Percentiles rank a stretch among this genome's conserved stretches.
phyloP scores from a whole-genome alignment of 371 early-diverging fungal genomes.

The Mortierella sp. region DNA sequence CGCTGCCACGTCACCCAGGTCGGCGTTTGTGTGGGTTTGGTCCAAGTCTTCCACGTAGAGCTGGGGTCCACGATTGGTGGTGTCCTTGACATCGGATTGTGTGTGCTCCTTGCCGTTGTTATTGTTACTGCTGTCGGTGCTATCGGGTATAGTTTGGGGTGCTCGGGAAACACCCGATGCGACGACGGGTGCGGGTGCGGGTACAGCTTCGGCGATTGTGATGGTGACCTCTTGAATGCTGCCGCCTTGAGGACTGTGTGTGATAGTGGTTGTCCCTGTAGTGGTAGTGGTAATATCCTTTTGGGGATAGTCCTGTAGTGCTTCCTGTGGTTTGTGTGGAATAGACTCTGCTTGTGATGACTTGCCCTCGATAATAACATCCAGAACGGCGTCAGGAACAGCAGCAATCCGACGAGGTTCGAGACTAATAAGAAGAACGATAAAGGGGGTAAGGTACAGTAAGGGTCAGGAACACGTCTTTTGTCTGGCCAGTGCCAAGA shows the following conservation, averaged over 20 bases:
- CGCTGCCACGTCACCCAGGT: not conserved
- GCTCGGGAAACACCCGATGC: not conserved
- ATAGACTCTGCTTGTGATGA: not conserved
- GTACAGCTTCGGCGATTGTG: not conserved
- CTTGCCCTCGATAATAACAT: conserved; percentile 1
- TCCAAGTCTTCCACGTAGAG: not conserved
- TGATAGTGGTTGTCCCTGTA: not conserved
- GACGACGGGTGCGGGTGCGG: not conserved
- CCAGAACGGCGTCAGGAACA: not conserved
- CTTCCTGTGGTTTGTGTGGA: not conserved
- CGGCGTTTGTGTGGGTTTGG: not conserved
- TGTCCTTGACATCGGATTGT: not conserved
- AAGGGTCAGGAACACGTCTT: not conserved
- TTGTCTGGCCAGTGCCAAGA: not conserved
- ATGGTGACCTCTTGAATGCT: not conserved
- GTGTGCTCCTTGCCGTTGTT: not conserved
- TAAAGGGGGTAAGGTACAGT: no score
- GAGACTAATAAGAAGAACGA: not conserved
- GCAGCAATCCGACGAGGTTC: not conserved
- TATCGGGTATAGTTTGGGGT: not conserved
- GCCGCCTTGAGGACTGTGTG: not conserved
- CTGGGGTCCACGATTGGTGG: not conserved
- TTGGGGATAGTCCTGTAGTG: not conserved
- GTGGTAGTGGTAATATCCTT: not conserved
- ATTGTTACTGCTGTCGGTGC: not conserved